phyloP scores from a whole-genome alignment of 208 protist species.

The Trypanosomatidae sp. region DNA sequence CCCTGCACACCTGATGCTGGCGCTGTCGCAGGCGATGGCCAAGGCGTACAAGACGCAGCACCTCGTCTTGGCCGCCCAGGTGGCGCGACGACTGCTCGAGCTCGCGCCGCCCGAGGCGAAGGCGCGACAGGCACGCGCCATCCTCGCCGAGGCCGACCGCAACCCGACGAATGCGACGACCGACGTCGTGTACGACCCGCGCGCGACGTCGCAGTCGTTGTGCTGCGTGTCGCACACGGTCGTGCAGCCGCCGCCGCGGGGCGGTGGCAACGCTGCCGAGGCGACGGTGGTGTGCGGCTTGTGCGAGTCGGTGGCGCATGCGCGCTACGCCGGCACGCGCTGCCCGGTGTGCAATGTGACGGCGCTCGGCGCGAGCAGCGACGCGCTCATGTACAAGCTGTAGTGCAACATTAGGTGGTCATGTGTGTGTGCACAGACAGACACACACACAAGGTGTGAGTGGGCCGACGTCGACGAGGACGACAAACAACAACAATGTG shows the following conservation, averaged over 20 bases:
- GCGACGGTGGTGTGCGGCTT: slow-evolving; percentile 82
- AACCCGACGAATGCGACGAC: slow-evolving; percentile 54
- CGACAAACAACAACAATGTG: too few species aligned
- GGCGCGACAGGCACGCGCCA: slow-evolving; percentile 76
- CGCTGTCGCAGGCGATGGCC: slow-evolving; percentile 90
- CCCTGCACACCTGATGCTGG: slow-evolving; percentile 80
- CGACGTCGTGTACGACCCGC: slow-evolving; percentile 94
- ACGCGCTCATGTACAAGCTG: slow-evolving; percentile 33
- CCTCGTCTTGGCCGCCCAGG: slow-evolving; percentile 72
- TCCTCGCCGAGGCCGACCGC: slow-evolving; percentile 83
- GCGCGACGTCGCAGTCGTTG: too few species aligned
- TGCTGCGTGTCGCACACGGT: slow-evolving; percentile 95
- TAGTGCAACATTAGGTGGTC: too few species aligned
- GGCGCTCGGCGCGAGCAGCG: slow-evolving; percentile 45
- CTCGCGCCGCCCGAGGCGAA: slow-evolving; percentile 84
- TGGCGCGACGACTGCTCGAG: slow-evolving; percentile 91
- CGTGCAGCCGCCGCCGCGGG: slow-evolving; percentile 61
- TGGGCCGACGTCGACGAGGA: too few species aligned
- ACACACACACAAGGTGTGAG: too few species aligned
- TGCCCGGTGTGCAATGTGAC: slow-evolving; percentile 73
- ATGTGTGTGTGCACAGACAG: too few species aligned
- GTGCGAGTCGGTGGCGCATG: slow-evolving; percentile 79
- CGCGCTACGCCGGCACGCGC: slow-evolving; percentile 36
- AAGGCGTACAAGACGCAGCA: slow-evolving; percentile 89
- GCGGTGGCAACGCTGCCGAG: slow-evolving; percentile 68